A percentile compares a stretch with the other conserved stretches of the same genome.
phyloP scores from a whole-genome alignment of 192 early-diverging fungal species.

The Glomus cerebriforme region DNA sequence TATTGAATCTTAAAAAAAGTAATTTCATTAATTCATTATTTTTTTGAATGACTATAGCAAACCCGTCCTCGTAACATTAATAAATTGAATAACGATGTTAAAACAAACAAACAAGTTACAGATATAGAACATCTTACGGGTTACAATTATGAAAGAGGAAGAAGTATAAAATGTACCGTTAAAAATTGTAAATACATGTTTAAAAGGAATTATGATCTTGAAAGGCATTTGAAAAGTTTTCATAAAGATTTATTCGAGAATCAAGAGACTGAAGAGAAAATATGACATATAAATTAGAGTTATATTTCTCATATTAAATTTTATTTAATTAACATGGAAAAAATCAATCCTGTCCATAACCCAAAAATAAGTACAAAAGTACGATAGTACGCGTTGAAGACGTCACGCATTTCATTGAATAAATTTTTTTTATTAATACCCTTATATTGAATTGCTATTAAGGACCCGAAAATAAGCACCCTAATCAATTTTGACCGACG shows the following conservation, averaged over 20 bases:
- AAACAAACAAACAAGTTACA: background rate
- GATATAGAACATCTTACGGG: conserved; percentile 25
- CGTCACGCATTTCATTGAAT: too few relatives aligned
- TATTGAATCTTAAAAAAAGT: background rate
- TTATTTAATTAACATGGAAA: too few relatives aligned
- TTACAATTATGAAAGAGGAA: conserved; percentile 4
- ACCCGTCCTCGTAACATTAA: background rate
- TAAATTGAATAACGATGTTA: background rate
- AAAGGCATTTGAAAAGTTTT: conserved; percentile 18
- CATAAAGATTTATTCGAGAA: background rate
- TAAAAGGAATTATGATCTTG: conserved; percentile 28
- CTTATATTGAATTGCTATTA: too few relatives aligned
- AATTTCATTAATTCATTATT: background rate
- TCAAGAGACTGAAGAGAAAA: background rate
- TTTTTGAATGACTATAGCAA: background rate
- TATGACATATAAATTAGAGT: too few relatives aligned
- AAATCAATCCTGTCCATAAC: too few relatives aligned
- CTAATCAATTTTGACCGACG: too few relatives aligned
- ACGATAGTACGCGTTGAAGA: too few relatives aligned
- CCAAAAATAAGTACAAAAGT: too few relatives aligned
- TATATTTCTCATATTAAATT: too few relatives aligned
- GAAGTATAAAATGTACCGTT: conserved; percentile 7
- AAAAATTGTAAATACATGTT: background rate
- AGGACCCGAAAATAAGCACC: too few relatives aligned
- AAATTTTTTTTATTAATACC: too few relatives aligned